These are phyloP conservation scores for Penicillium hesseltinei DNA, from an alignment of 2,329 filamentous ascomycete genomes.

Conservation along the genomic window DNA sequence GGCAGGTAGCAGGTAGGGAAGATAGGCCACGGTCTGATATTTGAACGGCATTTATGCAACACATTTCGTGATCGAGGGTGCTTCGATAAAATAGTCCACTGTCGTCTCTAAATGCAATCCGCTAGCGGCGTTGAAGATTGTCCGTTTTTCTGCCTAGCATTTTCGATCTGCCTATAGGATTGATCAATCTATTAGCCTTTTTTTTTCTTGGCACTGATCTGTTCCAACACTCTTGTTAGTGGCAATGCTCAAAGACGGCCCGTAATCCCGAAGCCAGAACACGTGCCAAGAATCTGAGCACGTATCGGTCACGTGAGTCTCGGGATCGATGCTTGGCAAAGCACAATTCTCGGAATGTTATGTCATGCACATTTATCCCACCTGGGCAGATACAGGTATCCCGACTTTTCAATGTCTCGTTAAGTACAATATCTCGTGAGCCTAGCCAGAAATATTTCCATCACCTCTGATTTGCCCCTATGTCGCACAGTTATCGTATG, in stretches of 20 bases:
- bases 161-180: neutral
- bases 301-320: neutral
- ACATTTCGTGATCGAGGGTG: neutral
- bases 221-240: neutral
- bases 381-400: neutral
- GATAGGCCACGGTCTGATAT: neutral
- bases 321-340: conserved; percentile 9
- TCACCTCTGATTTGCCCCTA: conserved; percentile 1
- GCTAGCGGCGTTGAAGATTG: too few species aligned
- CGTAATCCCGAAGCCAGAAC: too few species aligned
- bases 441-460: neutral
- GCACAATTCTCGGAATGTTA: neutral
- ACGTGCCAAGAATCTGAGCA: conserved; percentile 11
- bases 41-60: neutral
- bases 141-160: too few species aligned
- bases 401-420: neutral
- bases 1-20: neutral
- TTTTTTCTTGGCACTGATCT: neutral
- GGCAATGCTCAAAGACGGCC: neutral
- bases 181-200: neutral
- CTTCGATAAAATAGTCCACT: neutral
- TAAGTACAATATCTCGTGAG: conserved; percentile 1
- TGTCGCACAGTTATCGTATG: conserved; percentile 11
- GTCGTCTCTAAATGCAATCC: neutral
- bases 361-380: neutral